phyloP scores from a whole-genome alignment of 345 rosid species.

The Aquilaria yunnanensis region DNA sequence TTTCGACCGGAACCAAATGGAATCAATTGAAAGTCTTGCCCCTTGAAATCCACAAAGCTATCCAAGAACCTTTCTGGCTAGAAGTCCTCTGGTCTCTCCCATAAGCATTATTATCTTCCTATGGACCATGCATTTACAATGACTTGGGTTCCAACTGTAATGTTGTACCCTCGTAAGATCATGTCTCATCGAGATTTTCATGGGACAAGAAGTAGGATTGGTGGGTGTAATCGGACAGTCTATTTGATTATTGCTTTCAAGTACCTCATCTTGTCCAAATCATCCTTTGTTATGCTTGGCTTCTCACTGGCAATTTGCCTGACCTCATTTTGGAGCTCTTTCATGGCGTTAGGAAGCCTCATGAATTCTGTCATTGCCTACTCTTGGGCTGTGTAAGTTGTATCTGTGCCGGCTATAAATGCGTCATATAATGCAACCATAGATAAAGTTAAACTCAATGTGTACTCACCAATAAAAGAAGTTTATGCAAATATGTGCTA shows the following conservation, averaged over 20 bases:
- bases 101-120: too few relatives aligned
- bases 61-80: neutral
- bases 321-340: neutral
- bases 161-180: too few relatives aligned
- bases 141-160: too few relatives aligned
- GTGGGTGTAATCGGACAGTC: too few relatives aligned
- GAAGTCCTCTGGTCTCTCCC: conserved; percentile 2
- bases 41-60: conserved; percentile 15
- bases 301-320: neutral
- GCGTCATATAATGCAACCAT: too few relatives aligned
- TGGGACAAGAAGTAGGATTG: neutral
- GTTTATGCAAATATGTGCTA: too few relatives aligned
- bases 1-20: conserved; percentile 23
- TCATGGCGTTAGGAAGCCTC: neutral
- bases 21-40: conserved; percentile 13
- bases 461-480: too few relatives aligned
- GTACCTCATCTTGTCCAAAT: too few relatives aligned
- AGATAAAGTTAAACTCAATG: too few relatives aligned
- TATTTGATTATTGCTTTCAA: too few relatives aligned
- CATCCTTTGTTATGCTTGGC: neutral
- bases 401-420: too few relatives aligned
- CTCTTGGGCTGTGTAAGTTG: neutral
- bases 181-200: too few relatives aligned
- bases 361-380: neutral
- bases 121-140: neutral